Evolutionary conservation across 345 rosid genomes (phyloP).

Genomic region (Erodium maritimum): DNA sequence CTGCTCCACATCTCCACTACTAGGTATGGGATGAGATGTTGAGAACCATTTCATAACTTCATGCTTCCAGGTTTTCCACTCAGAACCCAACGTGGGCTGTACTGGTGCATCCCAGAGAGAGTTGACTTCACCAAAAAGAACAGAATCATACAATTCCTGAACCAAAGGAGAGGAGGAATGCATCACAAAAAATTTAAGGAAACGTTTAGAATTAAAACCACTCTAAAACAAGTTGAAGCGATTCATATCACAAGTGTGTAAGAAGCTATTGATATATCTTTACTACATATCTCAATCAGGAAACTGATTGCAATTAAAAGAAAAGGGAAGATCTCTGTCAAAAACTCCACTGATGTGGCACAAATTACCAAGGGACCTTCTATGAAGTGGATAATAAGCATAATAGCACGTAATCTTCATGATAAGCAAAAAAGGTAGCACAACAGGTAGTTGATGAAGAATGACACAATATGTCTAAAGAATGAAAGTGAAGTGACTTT

Average conservation of each 20-base stretch:
- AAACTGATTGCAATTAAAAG: too few species aligned
- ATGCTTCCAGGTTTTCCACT: conserved; percentile 99
- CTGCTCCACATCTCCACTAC: conserved; percentile 31
- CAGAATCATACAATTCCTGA: conserved; percentile 72
- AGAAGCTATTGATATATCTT: background rate
- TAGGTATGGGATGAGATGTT: conserved; percentile 32
- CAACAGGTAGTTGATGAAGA: too few species aligned
- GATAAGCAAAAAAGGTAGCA: background rate
- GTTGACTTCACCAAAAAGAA: conserved; percentile 69
- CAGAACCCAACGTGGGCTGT: conserved; percentile 61
- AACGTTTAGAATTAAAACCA: background rate
- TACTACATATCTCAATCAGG: conserved; percentile 1
- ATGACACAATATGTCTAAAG: background rate
- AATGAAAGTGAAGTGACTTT: too few species aligned
- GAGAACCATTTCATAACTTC: conserved; percentile 80
- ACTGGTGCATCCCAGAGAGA: conserved; percentile 54
- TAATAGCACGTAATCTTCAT: too few species aligned
- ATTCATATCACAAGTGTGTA: background rate
- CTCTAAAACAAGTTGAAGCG: background rate
- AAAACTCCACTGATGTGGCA: too few species aligned
- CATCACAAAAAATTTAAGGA: conserved; percentile 7
- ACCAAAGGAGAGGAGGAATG: conserved; percentile 7
- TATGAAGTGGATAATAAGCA: too few species aligned
- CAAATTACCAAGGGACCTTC: too few species aligned
- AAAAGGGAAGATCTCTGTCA: too few species aligned